Evolutionary conservation across 352 stramenopile species (phyloP).

Genomic region (Phytopythium sindhum): DNA sequence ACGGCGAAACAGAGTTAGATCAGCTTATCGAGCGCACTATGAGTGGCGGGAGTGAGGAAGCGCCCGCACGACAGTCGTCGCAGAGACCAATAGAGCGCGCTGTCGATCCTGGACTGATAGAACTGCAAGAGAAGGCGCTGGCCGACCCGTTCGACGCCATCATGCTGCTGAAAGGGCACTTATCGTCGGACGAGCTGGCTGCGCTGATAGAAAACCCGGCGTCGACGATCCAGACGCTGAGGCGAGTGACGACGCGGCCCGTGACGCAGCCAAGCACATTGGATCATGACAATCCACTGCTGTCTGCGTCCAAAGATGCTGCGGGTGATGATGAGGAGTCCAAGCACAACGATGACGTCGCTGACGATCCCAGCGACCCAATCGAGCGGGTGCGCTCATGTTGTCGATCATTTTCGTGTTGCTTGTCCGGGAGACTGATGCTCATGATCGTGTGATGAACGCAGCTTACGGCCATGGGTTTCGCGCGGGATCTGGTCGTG

Average conservation of each 20-base stretch:
- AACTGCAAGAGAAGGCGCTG: conserved; percentile 23
- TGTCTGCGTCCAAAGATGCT: conserved; percentile 1
- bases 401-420: not conserved
- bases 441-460: conserved; percentile 1
- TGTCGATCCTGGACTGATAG: conserved; percentile 17
- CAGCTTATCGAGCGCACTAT: conserved; percentile 5
- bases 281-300: not conserved
- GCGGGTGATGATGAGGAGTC: not conserved
- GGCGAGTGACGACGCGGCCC: conserved; percentile 7
- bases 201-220: conserved; percentile 47
- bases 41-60: conserved; percentile 9
- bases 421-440: not conserved
- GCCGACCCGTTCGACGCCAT: conserved; percentile 45
- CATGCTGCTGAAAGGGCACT: conserved; percentile 44
- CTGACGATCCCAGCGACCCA: not conserved
- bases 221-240: conserved; percentile 32
- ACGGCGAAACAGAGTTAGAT: conserved; percentile 29
- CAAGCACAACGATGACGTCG: not conserved
- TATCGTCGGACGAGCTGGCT: conserved; percentile 29
- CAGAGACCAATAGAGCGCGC: conserved; percentile 9
- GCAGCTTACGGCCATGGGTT: conserved; percentile 61
- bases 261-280: not conserved
- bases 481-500: conserved; percentile 42
- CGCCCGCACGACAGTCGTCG: conserved; percentile 1
- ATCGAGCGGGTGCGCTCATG: conserved; percentile 31